Percentiles rank a stretch among this genome's conserved stretches.
These are phyloP conservation scores for Pyrus bretschneideri DNA, from an alignment of 306 rosid species.

Conservation along the genomic window DNA sequence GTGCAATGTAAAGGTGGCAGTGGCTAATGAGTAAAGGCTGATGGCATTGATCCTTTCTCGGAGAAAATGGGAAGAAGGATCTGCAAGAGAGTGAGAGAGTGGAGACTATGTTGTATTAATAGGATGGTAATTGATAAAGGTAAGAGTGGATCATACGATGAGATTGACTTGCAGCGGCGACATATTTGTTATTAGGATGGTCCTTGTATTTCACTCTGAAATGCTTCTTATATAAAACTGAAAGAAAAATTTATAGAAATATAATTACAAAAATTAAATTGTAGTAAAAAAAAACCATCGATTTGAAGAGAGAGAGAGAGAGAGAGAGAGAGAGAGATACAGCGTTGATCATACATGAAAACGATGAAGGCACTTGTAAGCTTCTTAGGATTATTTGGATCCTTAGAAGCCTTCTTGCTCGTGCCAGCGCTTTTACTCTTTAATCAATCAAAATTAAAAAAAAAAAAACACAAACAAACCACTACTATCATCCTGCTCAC, in stretches of 20 bases:
- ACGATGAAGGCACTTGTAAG: conserved; percentile 92
- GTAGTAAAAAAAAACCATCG: too few relatives aligned
- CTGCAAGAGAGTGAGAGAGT: not conserved
- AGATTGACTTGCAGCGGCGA: too few relatives aligned
- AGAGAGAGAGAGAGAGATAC: too few relatives aligned
- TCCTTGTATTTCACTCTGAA: too few relatives aligned
- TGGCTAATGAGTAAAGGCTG: not conserved
- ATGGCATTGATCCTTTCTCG: not conserved
- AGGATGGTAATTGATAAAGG: not conserved
- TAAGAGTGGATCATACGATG: not conserved
- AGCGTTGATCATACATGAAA: conserved; percentile 48
- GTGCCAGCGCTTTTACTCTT: conserved; percentile 15
- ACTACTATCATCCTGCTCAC: too few relatives aligned
- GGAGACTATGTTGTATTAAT: not conserved
- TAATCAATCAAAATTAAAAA: too few relatives aligned
- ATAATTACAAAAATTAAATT: too few relatives aligned
- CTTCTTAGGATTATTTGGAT: conserved; percentile 91
- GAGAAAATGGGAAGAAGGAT: not conserved
- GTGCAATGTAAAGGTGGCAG: not conserved
- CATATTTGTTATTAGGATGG: too few relatives aligned
- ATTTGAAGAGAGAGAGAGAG: not conserved
- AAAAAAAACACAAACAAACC: too few relatives aligned
- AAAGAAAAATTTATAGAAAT: too few relatives aligned
- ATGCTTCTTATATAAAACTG: too few relatives aligned
- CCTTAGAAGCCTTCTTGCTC: conserved; percentile 42